Evolutionary conservation across 192 early-diverging fungal species (phyloP), one percentile per base, ranked within the genome.

Genomic region (Haplosporangium gracile): DNA sequence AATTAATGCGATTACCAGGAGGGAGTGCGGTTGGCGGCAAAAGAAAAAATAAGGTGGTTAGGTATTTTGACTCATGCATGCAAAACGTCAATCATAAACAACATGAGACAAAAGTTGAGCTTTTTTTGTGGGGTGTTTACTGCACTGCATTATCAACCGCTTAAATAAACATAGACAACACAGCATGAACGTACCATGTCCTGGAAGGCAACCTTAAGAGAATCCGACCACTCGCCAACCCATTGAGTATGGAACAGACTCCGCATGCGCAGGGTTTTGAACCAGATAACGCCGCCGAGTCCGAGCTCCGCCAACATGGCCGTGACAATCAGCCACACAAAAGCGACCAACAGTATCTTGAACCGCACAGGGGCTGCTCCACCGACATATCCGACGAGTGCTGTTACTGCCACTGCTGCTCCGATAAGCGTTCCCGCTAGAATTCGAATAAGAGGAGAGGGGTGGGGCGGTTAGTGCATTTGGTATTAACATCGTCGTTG

Each of bases 221-320:
- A 16, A 22, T 75, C 51, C 39, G 57, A 16, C 89, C 79, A 89
- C 29, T 65, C 60, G 3, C 16, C 69, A 3, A 65, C 4, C 88
- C 88, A 89, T 16, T 84, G 79, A 9, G 76, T 45, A 6, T 53
- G 68, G 78, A 78, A 87, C 3, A 80, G 68, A 71, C 77, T 76
- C 24, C 85, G 68, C 86, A 88, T 87, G 20, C 83, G 38, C 24
- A 89, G 49, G 29, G 89, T 89, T 47, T 83, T 80, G 80, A 89
- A 89, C 89, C 89, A 89, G 74, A 89, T 88, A 10, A 73, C 68
- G 6, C 79, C 89, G 0, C 89, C 89, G 34, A 89, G 68, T 18
- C 68, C 60, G 53, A 89, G 63, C 29, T 88, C 76, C 24, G 79
- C 76, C 6, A 87, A 53, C 70, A 85, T 70, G 51, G 75, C 84